Evolutionary conservation across 23 red algal species (phyloP).

Genomic region (Pyropia yezoensis): DNA sequence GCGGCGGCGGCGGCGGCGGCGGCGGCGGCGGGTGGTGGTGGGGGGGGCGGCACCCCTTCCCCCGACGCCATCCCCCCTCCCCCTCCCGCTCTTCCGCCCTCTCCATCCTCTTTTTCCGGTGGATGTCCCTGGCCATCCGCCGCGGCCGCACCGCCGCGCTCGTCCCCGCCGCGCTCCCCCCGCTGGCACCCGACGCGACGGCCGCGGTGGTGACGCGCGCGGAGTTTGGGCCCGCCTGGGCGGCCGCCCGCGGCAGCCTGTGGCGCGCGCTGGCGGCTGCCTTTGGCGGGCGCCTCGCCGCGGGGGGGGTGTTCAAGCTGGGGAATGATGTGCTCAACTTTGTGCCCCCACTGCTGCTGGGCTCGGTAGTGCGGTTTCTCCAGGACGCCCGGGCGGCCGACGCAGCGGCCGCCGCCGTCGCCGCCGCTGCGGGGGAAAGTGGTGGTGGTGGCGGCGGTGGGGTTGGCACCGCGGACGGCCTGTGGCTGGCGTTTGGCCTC

Average conservation of each 20-base stretch:
- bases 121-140: slow-evolving; percentile 23
- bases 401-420: no score
- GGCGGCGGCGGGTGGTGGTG: no score
- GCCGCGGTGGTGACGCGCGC: no score
- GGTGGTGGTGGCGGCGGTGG: neutral
- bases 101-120: slow-evolving; percentile 39
- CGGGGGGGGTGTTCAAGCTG: slow-evolving; percentile 45
- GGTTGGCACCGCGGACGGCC: neutral
- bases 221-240: no score
- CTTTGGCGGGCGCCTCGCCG: slow-evolving; percentile 39
- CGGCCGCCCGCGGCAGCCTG: no score
- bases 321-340: slow-evolving; percentile 48
- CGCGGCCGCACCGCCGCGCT: slow-evolving; percentile 30
- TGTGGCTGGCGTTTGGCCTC: slow-evolving; percentile 29
- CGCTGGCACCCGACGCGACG: no score
- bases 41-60: no score
- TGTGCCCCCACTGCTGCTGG: slow-evolving; percentile 51
- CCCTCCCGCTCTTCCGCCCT: slow-evolving; percentile 8
- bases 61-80: slow-evolving; percentile 12
- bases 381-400: no score
- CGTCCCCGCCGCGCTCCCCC: slow-evolving; percentile 17
- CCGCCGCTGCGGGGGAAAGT: no score
- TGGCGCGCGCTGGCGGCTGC: no score
- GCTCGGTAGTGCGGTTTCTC: no score
- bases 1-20: no score